Conservation (phyloP, 1,284 basidiomycete genomes). For the Cryptococcus deneoformans region DNA sequence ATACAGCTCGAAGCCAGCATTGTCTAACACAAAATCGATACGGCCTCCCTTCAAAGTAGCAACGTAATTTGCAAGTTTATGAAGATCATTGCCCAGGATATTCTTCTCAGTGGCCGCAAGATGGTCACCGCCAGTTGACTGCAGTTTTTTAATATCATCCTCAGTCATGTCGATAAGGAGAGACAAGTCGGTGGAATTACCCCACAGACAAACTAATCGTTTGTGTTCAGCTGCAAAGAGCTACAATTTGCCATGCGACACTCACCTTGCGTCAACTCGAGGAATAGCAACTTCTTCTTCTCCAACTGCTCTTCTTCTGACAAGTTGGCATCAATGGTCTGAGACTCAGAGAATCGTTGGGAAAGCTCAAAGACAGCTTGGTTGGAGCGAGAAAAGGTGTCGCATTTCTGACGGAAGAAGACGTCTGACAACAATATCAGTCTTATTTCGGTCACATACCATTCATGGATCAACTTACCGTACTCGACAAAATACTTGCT, state of each 20-base stretch:
- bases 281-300: slow-evolving; percentile 85
- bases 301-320: slow-evolving; percentile 62
- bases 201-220: slow-evolving; percentile 79
- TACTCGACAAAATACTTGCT: slow-evolving; percentile 90
- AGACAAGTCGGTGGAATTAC: slow-evolving; percentile 95
- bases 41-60: slow-evolving; percentile 73
- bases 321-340: slow-evolving; percentile 60
- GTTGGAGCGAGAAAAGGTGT: slow-evolving; percentile 89
- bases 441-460: not conserved
- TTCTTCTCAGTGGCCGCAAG: slow-evolving; percentile 96
- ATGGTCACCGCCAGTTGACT: slow-evolving; percentile 93
- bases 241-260: not conserved
- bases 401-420: slow-evolving; percentile 92
- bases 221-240: slow-evolving; percentile 6
- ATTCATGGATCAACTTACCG: slow-evolving; percentile 50
- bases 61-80: slow-evolving; percentile 77
- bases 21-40: slow-evolving; percentile 72
- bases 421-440: slow-evolving; percentile 37
- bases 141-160: slow-evolving; percentile 97
- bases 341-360: slow-evolving; percentile 84
- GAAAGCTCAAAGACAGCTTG: slow-evolving; percentile 96
- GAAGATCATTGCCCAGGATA: slow-evolving; percentile 55
- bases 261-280: slow-evolving; percentile 83
- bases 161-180: slow-evolving; percentile 98
- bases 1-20: slow-evolving; percentile 85